These are phyloP conservation scores for Dioscorea cayenensis DNA, from an alignment of 116 monocot species.

Conservation along the genomic window DNA sequence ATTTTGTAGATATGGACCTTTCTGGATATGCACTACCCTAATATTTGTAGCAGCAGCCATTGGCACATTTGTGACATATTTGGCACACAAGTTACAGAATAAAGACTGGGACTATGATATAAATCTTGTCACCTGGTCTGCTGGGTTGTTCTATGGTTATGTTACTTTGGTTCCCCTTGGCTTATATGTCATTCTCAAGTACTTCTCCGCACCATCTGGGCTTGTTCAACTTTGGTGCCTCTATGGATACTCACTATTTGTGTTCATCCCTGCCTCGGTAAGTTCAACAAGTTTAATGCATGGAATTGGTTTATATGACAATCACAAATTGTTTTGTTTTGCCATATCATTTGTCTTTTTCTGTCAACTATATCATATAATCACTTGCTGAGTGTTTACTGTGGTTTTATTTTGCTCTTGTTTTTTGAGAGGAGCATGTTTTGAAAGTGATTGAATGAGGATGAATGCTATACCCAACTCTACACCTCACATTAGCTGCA, in stretches of 20 bases:
- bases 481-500: no score
- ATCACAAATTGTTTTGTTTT: background rate
- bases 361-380: no score
- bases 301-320: background rate
- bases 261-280: conserved; percentile 96
- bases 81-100: conserved; percentile 83
- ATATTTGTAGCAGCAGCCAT: conserved; percentile 95
- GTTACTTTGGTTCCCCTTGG: conserved; percentile 76
- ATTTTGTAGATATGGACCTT: conserved; percentile 81
- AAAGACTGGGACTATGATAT: conserved; percentile 99
- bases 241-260: conserved; percentile 88
- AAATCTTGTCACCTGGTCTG: conserved; percentile 91
- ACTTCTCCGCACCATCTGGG: conserved; percentile 92
- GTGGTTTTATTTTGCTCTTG: no score
- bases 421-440: no score
- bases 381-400: no score
- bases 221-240: conserved; percentile 89
- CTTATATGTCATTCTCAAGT: conserved; percentile 81
- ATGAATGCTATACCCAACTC: no score
- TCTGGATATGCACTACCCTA: conserved; percentile 96
- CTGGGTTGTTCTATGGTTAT: conserved; percentile 97
- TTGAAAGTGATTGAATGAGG: no score
- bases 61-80: conserved; percentile 87
- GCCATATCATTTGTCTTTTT: no score
- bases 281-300: conserved; percentile 7